phyloP scores from a whole-genome alignment of 2,329 filamentous ascomycete genomes.

The Ophiostoma tasmaniense region DNA sequence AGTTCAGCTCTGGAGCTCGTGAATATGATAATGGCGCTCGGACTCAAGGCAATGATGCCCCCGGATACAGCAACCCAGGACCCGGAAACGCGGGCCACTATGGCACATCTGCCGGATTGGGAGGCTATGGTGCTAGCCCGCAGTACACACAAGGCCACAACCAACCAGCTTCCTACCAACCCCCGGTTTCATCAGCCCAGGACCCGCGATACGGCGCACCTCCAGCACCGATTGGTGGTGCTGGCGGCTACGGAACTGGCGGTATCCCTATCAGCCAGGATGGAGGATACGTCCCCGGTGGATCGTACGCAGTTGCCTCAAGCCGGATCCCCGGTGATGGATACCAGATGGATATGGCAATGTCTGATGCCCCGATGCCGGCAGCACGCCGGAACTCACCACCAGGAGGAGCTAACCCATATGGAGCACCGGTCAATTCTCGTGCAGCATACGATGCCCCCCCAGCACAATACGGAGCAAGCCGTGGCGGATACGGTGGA shows the following conservation, averaged over 20 bases:
- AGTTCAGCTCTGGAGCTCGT: constrained; percentile 11
- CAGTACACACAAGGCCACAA: constrained; percentile 8
- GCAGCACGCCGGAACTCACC: constrained; percentile 16
- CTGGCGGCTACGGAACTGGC: not conserved
- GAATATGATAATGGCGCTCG: constrained; percentile 35
- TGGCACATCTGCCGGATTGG: constrained; percentile 9
- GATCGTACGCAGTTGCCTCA: constrained; percentile 13
- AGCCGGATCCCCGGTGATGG: constrained; percentile 11
- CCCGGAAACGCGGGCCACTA: constrained; percentile 17
- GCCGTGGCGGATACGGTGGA: constrained; percentile 48
- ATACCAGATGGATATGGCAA: constrained; percentile 18
- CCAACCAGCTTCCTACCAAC: not conserved
- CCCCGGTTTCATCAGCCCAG: constrained; percentile 8
- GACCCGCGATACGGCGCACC: constrained; percentile 17
- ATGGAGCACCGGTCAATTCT: constrained; percentile 12
- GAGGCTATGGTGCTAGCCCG: constrained; percentile 13
- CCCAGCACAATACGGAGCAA: not conserved
- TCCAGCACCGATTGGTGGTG: constrained; percentile 2
- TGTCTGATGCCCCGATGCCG: constrained; percentile 15
- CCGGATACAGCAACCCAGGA: constrained; percentile 36
- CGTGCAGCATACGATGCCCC: constrained; percentile 6
- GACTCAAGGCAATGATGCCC: constrained; percentile 43
- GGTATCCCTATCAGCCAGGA: constrained; percentile 10
- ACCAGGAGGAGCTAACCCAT: constrained; percentile 7
- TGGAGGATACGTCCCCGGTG: constrained; percentile 17